Conservation (phyloP, 768 basidiomycete genomes). For the Lactarius indigo region DNA sequence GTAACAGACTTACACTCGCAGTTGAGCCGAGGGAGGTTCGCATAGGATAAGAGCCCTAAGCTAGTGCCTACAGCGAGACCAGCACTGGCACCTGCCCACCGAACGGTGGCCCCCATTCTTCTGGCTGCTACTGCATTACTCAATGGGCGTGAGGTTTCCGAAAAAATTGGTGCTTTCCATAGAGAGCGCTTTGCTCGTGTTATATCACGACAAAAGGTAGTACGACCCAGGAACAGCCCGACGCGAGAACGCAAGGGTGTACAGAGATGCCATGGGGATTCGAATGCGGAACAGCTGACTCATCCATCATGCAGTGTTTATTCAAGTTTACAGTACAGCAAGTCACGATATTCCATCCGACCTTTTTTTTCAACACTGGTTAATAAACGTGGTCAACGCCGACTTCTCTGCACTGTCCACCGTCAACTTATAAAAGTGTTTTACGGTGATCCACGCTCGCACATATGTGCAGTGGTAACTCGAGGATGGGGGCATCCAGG, state of each 20-base stretch:
- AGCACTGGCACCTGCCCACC: conserved; percentile 7
- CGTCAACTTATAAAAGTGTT: conserved; percentile 47
- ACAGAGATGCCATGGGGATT: conserved; percentile 20
- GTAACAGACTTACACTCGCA: conserved; percentile 17
- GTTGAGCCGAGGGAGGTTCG: conserved; percentile 9
- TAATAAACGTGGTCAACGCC: conserved; percentile 40
- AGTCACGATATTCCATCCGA: not conserved
- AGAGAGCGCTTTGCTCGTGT: not conserved
- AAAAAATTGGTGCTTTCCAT: not conserved
- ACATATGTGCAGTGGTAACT: conserved; percentile 51
- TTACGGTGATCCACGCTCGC: conserved; percentile 49
- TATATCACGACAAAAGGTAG: not conserved
- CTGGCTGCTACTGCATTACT: not conserved
- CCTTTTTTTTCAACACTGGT: not conserved
- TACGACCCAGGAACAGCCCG: not conserved
- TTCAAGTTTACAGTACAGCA: no score
- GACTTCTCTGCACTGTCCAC: conserved; percentile 51
- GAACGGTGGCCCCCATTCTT: not conserved
- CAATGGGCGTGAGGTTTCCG: not conserved
- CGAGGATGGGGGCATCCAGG: conserved; percentile 49
- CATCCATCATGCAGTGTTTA: not conserved
- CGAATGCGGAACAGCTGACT: not conserved
- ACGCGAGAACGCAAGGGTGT: conserved; percentile 6
- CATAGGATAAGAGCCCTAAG: conserved; percentile 12
- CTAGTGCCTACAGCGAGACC: conserved; percentile 10